phyloP scores from a whole-genome alignment of 23 red algal species.

The Chondrus crispus region DNA sequence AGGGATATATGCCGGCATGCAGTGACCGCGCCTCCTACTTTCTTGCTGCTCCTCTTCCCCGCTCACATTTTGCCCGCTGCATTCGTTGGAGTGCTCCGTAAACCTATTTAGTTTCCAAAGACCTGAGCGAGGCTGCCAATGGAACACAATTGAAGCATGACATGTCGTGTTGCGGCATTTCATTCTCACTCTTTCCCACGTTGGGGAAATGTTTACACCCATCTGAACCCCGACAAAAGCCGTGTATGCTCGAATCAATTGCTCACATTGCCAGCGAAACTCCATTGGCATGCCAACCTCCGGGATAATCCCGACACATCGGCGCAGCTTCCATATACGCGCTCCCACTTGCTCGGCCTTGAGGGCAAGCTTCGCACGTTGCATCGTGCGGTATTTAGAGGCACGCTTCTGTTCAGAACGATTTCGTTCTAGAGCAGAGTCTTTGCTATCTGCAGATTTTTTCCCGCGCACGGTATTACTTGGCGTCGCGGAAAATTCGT shows the following conservation, averaged over 20 bases:
- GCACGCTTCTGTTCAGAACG: slow-evolving; percentile 12
- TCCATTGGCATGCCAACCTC: background rate
- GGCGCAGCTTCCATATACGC: background rate
- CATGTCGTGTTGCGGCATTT: background rate
- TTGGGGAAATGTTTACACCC: background rate
- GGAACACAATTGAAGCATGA: background rate
- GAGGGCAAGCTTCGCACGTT: slow-evolving; percentile 11
- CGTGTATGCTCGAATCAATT: background rate
- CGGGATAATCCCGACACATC: background rate
- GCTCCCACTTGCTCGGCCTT: background rate
- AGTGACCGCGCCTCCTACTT: background rate
- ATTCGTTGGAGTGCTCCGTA: background rate
- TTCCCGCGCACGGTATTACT: too few relatives aligned
- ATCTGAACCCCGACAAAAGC: background rate
- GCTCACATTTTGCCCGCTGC: background rate
- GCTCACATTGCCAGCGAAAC: background rate
- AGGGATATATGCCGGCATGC: background rate
- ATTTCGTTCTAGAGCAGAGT: too few relatives aligned
- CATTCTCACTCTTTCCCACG: background rate
- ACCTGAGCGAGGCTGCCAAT: background rate
- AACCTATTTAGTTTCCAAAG: background rate
- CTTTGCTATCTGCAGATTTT: too few relatives aligned
- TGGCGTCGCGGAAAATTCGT: too few relatives aligned
- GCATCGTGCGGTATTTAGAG: slow-evolving; percentile 7
- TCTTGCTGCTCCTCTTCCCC: too few relatives aligned